Evolutionary conservation across 768 basidiomycete species (phyloP).

Genomic region (Epithele typhae): DNA sequence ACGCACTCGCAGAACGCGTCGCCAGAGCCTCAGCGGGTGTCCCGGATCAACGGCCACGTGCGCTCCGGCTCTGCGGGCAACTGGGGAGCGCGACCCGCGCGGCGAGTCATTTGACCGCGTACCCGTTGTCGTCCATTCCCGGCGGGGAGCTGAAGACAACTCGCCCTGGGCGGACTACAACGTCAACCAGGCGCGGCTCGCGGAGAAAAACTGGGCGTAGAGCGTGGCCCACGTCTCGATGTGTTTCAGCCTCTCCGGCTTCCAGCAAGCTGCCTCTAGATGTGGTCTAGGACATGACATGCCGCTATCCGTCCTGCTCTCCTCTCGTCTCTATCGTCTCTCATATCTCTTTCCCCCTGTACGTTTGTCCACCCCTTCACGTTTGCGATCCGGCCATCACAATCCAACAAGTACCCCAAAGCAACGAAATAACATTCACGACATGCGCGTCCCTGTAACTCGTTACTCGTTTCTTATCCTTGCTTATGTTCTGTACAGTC

Average conservation of each 20-base stretch:
- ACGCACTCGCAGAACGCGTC: slow-evolving; percentile 18
- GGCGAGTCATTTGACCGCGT: slow-evolving; percentile 38
- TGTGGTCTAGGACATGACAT: too few relatives aligned
- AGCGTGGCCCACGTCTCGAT: too few relatives aligned
- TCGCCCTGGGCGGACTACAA: slow-evolving; percentile 47
- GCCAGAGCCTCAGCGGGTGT: slow-evolving; percentile 35
- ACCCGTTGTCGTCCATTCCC: slow-evolving; percentile 51
- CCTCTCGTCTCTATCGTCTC: too few relatives aligned
- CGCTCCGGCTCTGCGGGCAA: slow-evolving; percentile 80
- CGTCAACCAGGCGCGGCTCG: slow-evolving; percentile 16
- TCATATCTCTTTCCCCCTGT: too few relatives aligned
- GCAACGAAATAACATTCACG: not conserved
- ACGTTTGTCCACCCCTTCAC: too few relatives aligned
- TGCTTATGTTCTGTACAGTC: slow-evolving; percentile 11
- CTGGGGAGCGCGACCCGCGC: slow-evolving; percentile 59
- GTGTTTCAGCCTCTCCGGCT: too few relatives aligned
- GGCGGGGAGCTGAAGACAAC: slow-evolving; percentile 53
- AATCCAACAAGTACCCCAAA: too few relatives aligned
- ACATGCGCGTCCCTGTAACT: not conserved
- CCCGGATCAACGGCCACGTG: slow-evolving; percentile 60
- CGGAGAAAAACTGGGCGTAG: slow-evolving; percentile 27
- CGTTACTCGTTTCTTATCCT: slow-evolving; percentile 3
- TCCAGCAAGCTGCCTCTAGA: too few relatives aligned
- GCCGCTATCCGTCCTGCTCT: too few relatives aligned
- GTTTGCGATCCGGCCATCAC: too few relatives aligned